These are phyloP conservation scores for Peniophora sp. DNA, from an alignment of 1,284 basidiomycete genomes.

Conservation along the genomic window DNA sequence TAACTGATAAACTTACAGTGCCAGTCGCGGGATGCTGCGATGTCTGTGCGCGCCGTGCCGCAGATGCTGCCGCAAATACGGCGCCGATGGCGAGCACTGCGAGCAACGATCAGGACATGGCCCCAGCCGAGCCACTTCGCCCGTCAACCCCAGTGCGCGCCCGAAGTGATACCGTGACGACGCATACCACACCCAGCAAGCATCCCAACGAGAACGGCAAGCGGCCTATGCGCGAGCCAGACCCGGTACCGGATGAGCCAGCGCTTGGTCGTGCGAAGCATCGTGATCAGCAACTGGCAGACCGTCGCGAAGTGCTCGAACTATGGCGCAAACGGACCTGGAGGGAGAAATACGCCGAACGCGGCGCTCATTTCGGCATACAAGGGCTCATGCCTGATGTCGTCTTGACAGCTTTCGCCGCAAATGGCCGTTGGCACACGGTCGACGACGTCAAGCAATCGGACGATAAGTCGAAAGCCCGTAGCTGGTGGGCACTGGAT, in stretches of 20 bases:
- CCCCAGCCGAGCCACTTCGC: no score
- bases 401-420: slow-evolving; percentile 1
- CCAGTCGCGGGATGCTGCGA: slow-evolving; percentile 1
- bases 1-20: neutral
- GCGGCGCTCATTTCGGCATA: no score
- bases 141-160: no score
- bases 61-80: neutral
- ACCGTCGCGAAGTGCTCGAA: neutral
- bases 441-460: slow-evolving; percentile 1
- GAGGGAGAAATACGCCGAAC: neutral
- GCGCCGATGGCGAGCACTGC: neutral
- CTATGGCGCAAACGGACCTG: neutral
- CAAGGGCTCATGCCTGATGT: neutral
- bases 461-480: neutral
- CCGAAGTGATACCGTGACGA: no score
- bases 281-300: neutral
- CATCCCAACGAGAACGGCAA: neutral
- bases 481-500: neutral
- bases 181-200: slow-evolving; percentile 2
- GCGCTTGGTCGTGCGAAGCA: neutral
- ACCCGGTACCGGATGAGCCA: slow-evolving; percentile 10
- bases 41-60: neutral
- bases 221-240: slow-evolving; percentile 9
- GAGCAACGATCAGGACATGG: no score
- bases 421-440: neutral